Percentiles rank a stretch among this genome's conserved stretches.
Conservation (phyloP, 2,329 filamentous ascomycete species). For the Colletotrichum lindemuthianum region DNA sequence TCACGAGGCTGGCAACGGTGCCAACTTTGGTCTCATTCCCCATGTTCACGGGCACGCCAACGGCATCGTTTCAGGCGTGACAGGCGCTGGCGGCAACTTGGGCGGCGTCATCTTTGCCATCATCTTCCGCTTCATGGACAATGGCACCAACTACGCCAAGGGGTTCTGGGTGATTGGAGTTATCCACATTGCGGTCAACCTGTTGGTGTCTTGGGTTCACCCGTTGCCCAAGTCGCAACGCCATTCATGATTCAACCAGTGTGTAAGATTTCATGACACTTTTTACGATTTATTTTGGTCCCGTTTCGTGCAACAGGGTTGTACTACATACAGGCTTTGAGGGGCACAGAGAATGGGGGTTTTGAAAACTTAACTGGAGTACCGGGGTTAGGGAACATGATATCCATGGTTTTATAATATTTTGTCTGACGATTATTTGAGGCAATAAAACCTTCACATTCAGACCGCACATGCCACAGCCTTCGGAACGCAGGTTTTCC, state of each 20-base stretch:
- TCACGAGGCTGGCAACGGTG: constrained; percentile 84
- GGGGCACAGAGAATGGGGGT: background rate
- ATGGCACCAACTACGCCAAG: constrained; percentile 72
- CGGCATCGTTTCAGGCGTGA: constrained; percentile 78
- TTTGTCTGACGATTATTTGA: background rate
- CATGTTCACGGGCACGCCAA: constrained; percentile 88
- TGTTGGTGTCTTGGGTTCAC: constrained; percentile 67
- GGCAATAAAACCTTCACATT: background rate
- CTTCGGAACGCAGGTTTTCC: too few species aligned
- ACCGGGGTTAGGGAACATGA: constrained; percentile 21
- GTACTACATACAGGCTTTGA: background rate
- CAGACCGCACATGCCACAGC: too few species aligned
- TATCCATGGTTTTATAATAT: constrained; percentile 24
- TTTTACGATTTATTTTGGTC: background rate
- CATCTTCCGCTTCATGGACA: constrained; percentile 77
- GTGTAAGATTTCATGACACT: background rate
- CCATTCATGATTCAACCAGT: background rate
- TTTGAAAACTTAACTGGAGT: constrained; percentile 16
- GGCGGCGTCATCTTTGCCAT: constrained; percentile 88
- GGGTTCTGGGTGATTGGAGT: constrained; percentile 86
- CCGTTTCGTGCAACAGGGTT: background rate
- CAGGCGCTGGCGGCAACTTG: constrained; percentile 84
- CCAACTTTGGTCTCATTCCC: constrained; percentile 86
- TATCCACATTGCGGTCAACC: constrained; percentile 76
- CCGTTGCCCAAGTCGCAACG: constrained; percentile 64